phyloP scores from a whole-genome alignment of 2,329 filamentous ascomycete genomes.

The Cryphonectria nitschkei region DNA sequence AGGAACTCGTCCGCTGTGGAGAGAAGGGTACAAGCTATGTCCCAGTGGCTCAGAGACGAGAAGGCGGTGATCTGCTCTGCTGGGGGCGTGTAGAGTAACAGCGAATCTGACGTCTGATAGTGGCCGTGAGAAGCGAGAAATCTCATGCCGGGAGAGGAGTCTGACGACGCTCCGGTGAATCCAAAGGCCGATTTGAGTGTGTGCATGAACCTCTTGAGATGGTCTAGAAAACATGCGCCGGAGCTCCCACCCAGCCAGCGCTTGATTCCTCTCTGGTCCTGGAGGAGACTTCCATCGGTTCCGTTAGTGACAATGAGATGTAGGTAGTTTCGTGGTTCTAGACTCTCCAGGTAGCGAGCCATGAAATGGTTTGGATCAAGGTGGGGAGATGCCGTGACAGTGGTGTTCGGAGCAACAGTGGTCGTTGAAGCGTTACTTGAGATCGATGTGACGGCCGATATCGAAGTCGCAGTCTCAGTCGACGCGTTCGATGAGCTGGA shows the following conservation, averaged over 20 bases:
- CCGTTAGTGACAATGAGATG: constrained; percentile 9
- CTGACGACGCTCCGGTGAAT: constrained; percentile 29
- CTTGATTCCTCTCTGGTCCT: constrained; percentile 48
- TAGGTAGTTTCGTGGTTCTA: neutral
- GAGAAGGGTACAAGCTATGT: constrained; percentile 45
- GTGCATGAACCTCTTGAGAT: constrained; percentile 52
- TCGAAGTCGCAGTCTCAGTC: constrained; percentile 29
- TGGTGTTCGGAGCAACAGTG: neutral
- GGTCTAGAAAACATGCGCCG: constrained; percentile 53
- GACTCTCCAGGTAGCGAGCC: constrained; percentile 17
- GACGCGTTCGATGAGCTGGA: constrained; percentile 29
- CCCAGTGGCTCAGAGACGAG: neutral
- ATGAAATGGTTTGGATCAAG: neutral
- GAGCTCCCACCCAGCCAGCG: constrained; percentile 55
- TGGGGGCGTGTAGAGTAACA: constrained; percentile 40
- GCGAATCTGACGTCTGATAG: constrained; percentile 53
- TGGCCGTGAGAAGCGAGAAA: constrained; percentile 49
- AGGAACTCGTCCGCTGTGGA: constrained; percentile 47
- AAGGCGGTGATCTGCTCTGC: constrained; percentile 7
- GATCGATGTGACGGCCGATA: neutral
- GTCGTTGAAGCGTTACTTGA: neutral
- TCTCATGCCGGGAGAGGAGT: constrained; percentile 33
- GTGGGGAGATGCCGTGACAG: constrained; percentile 11
- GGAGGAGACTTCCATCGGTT: constrained; percentile 47
- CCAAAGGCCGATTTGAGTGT: constrained; percentile 40